Base-by-base conservation (phyloP, 768 basidiomycete species). In the Amanita fuliginea region DNA sequence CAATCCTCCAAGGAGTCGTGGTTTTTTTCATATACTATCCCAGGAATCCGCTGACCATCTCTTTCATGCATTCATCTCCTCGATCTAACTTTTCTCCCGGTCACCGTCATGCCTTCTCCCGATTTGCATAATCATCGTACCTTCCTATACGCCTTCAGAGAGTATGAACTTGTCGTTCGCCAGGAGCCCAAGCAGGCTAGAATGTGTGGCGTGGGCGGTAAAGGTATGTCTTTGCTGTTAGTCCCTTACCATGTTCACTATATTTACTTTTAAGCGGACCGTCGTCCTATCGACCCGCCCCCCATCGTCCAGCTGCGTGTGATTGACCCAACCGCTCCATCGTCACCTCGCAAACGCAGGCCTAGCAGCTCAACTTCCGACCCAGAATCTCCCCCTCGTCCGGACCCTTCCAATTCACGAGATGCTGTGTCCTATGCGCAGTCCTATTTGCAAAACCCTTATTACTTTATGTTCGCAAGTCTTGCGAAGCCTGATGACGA, bases 291-390 rank as follows among this genome's bases (percentile, higher is more conserved):
- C 61, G 93, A 97, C 71, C 94, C 94, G 0, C 92, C 93, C 1
- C 93, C 94, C 14, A 93, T 97, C 67, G 82, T 97, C n/a, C 91
- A 95, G 64, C 80, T 97, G 6, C 81, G 86, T 48, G 88, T 96
- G 48, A 72, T 89, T 57, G 86, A 92, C 67, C 81, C 78, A n/a
- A 46, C 60, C 21, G 40, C 53, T 6, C 50, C 45, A 16, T 52
- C 56, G 19, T 30, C 49, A 14, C 55, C 47, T 19, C 42, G 42
- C 18, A 49, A 35, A 16, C 51, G 51, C 30, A 53, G 41, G 6
- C 16, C 43, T 13, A 60, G 51, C 51, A 37, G 55, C 33, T 54
- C 56, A 13, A 53, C 37, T 41, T 62, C 60, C 1, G 45, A 54
- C 19, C 44, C 56, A 3, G 55, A 51, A 1, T 57, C 57, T 19